Conservation (phyloP, 2,329 filamentous ascomycete genomes). For the Paramyrothecium sp. region DNA sequence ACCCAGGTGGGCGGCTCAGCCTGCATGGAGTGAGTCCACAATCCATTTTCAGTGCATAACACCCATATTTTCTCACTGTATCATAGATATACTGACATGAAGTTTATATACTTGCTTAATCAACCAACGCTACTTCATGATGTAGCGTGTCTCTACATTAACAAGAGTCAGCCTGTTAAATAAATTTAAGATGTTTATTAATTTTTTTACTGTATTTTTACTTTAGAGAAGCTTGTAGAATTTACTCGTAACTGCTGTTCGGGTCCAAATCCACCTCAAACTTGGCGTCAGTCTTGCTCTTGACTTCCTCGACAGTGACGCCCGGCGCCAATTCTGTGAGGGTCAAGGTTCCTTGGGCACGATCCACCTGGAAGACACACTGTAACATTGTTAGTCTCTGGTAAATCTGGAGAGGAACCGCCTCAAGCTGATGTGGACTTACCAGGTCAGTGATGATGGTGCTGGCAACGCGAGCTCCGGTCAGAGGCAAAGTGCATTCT, state of each 20-base stretch:
- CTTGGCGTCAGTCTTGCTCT: slow-evolving; percentile 66
- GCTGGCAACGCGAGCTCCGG: slow-evolving; percentile 65
- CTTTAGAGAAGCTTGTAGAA: too few species aligned
- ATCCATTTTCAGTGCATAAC: too few species aligned
- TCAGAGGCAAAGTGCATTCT: slow-evolving; percentile 62
- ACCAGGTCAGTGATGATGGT: slow-evolving; percentile 74
- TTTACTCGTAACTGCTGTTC: slow-evolving; percentile 39
- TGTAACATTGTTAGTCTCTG: slow-evolving; percentile 22
- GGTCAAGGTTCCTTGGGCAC: slow-evolving; percentile 58
- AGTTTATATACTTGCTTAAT: too few species aligned
- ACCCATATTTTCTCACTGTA: too few species aligned
- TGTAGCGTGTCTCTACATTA: too few species aligned
- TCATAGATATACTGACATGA: too few species aligned
- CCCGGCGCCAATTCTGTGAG: slow-evolving; percentile 71
- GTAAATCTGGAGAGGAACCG: background rate
- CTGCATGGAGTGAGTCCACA: too few species aligned
- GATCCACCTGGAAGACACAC: slow-evolving; percentile 71
- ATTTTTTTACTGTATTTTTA: too few species aligned
- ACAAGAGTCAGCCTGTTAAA: too few species aligned
- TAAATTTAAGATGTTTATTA: too few species aligned
- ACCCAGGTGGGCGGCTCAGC: too few species aligned
- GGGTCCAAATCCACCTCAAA: slow-evolving; percentile 63
- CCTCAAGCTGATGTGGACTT: slow-evolving; percentile 28
- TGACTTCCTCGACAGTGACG: slow-evolving; percentile 66
- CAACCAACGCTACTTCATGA: too few species aligned